Base-by-base conservation (phyloP, 2,329 filamentous ascomycete species). In the Apiospora sp. region DNA sequence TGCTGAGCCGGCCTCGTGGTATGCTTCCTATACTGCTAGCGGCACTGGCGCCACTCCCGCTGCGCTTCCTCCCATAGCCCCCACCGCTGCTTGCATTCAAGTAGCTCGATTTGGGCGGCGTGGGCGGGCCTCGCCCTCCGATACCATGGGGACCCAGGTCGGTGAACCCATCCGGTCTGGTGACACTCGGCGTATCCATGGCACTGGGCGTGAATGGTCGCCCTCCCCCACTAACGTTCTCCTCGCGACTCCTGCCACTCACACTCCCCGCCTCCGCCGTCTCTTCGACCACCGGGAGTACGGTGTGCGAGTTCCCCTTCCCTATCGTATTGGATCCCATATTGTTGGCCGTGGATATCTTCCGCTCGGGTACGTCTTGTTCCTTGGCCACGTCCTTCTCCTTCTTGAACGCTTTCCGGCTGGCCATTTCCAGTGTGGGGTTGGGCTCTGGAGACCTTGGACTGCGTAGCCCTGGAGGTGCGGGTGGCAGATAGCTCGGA, bases 281-380 rank as follows among this genome's bases (percentile, higher is more conserved):
- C 83, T 98, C 96, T 76, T 98, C 94, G 8, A 98, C 95, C 13
- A 98, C 92, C 0, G 96, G 96, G 2, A 98, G 84, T 1, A 83
- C 88, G 79, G 80, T 79, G 71, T 78, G 79, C 4, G 81, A 79
- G 43, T 76, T 80, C 10, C 76, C 73, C 68, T 78, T 79, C 19
- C 77, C 77, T 14, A 74, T 70, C 13, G 76, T 71, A 41, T 75
- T 77, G 27, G 78, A 72, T 27, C 76, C 69, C 27, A 75, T 74
- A 5, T 76, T 80, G 7, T 76, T 69, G 24, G 77, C 75, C 8
- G 77, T 81, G 14, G 78, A 81, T 19, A 80, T 79, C 49, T 77
- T 80, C 48, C 79, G 77, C 2, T 81, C 79, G 8, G 78, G 79
- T 24, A 80, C 73, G 71, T 80, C 75, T 30, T 80, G 78, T 49